Evolutionary conservation across 2,329 filamentous ascomycete species (phyloP).

Genomic region (Coniella vitis): DNA sequence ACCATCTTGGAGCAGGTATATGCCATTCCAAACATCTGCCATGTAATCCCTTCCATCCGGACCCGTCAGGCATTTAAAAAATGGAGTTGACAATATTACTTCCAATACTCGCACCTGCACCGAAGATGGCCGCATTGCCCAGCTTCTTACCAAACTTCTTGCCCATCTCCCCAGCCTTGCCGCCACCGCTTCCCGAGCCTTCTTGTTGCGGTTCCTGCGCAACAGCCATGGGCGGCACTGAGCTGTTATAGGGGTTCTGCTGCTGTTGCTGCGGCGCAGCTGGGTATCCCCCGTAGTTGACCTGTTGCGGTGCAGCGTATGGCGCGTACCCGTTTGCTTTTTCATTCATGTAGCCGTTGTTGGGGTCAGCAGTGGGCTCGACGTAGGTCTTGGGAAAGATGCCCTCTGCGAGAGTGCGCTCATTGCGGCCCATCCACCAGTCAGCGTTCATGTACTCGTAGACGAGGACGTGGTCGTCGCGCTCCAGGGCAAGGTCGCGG

Average conservation of each 20-base stretch:
- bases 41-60: constrained; percentile 18
- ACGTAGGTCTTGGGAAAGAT: constrained; percentile 95
- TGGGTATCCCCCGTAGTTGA: constrained; percentile 33
- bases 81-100: constrained; percentile 86
- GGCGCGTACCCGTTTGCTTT: constrained; percentile 23
- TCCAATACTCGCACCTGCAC: constrained; percentile 86
- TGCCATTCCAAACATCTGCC: neutral
- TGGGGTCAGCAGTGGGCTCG: constrained; percentile 47
- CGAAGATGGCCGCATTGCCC: constrained; percentile 78
- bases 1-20: too few species aligned
- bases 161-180: constrained; percentile 66
- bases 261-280: constrained; percentile 37
- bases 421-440: constrained; percentile 91
- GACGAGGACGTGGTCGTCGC: constrained; percentile 73
- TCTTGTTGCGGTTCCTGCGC: constrained; percentile 43
- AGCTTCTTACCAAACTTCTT: constrained; percentile 98
- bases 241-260: constrained; percentile 58
- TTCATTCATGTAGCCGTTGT: constrained; percentile 21
- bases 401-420: constrained; percentile 75
- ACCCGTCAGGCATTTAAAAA: too few species aligned
- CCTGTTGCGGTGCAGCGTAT: neutral
- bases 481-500: constrained; percentile 74
- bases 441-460: constrained; percentile 93
- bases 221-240: constrained; percentile 70
- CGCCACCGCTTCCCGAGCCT: constrained; percentile 41